phyloP scores from a whole-genome alignment of 441 rosid species.

The Jatropha multifida region DNA sequence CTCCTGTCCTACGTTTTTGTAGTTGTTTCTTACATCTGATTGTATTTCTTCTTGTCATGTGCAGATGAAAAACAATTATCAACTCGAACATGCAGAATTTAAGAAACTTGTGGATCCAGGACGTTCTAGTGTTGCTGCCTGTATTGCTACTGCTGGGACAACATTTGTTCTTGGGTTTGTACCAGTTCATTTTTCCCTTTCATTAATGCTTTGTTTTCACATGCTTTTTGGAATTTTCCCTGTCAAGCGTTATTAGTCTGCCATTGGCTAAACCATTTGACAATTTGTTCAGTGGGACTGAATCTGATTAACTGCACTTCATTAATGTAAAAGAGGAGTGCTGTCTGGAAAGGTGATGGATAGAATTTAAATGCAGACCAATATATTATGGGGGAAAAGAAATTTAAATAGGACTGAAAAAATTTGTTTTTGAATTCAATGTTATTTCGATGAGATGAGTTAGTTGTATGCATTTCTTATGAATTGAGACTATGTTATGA shows the following conservation, averaged over 20 bases:
- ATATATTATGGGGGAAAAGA: background rate
- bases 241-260: background rate
- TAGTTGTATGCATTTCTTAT: constrained; percentile 6
- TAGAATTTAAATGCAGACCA: background rate
- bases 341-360: background rate
- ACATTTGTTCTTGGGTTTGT: constrained; percentile 76
- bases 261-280: background rate
- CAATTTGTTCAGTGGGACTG: background rate
- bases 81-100: constrained; percentile 61
- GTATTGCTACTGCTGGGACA: constrained; percentile 72
- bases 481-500: background rate
- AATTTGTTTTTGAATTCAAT: background rate
- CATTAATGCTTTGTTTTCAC: background rate
- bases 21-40: background rate
- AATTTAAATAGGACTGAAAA: too few relatives aligned
- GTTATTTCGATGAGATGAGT: constrained; percentile 2
- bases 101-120: constrained; percentile 77
- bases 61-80: constrained; percentile 61
- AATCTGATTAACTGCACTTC: background rate
- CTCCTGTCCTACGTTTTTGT: background rate
- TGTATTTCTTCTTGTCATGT: constrained; percentile 12
- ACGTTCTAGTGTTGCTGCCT: constrained; percentile 45
- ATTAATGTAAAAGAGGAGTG: constrained; percentile 1
- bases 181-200: constrained; percentile 1
- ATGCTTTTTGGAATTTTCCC: background rate